phyloP scores from a whole-genome alignment of 2,329 filamentous ascomycete species.

The Calonectria hongkongensis region DNA sequence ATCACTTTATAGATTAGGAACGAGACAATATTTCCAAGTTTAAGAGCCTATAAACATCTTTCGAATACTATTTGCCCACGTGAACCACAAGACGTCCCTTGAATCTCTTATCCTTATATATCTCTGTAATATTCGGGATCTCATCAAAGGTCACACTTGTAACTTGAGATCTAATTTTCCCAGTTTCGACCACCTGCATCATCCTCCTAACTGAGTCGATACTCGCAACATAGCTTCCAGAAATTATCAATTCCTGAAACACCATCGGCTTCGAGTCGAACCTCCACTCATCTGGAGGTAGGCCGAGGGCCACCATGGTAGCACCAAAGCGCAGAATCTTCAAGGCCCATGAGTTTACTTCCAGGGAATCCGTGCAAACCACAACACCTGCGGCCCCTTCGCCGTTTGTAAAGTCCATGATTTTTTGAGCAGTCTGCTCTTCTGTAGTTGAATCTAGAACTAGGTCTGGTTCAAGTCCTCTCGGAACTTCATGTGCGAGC shows the following conservation, averaged over 20 bases:
- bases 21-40: too few species aligned
- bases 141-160: constrained; percentile 54
- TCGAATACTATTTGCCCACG: constrained; percentile 32
- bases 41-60: too few species aligned
- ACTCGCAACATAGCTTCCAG: constrained; percentile 58
- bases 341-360: constrained; percentile 57
- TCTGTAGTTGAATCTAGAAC: constrained; percentile 53
- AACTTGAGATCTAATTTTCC: constrained; percentile 53
- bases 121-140: constrained; percentile 53
- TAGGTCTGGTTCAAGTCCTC: constrained; percentile 51
- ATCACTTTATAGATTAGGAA: too few species aligned
- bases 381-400: constrained; percentile 58
- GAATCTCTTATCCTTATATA: constrained; percentile 54
- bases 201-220: constrained; percentile 55
- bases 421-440: constrained; percentile 45
- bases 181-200: constrained; percentile 56
- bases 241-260: constrained; percentile 56
- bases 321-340: constrained; percentile 55
- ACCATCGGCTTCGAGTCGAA: constrained; percentile 57
- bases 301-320: constrained; percentile 55
- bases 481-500: constrained; percentile 53
- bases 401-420: constrained; percentile 55
- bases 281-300: constrained; percentile 57
- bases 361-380: constrained; percentile 58
- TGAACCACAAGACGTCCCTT: constrained; percentile 57